phyloP scores from a whole-genome alignment of 805 yeast genomes.

The Isabelozyma gotoi region DNA sequence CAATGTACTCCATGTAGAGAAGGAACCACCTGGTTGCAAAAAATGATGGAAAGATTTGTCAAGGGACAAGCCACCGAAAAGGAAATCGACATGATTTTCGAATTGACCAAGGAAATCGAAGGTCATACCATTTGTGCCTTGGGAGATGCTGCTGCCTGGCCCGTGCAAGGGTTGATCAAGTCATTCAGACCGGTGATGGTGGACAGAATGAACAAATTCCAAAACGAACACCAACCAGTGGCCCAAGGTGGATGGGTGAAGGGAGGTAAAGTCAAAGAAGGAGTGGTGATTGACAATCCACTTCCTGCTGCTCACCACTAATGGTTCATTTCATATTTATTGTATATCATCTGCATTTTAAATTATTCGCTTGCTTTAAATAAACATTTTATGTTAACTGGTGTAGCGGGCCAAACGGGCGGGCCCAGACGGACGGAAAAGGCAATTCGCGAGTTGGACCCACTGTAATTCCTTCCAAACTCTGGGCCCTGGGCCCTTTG shows the following conservation, averaged over 20 bases:
- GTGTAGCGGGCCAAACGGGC: not conserved
- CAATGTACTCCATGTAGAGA: constrained; percentile 95
- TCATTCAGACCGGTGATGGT: constrained; percentile 82
- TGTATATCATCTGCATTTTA: constrained; percentile 1
- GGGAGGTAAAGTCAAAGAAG: constrained; percentile 57
- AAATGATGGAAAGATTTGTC: constrained; percentile 80
- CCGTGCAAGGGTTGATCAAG: constrained; percentile 83
- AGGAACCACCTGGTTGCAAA: constrained; percentile 83
- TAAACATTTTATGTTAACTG: not conserved
- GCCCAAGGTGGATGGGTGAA: constrained; percentile 79
- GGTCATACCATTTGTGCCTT: constrained; percentile 91
- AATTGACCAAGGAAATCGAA: constrained; percentile 82
- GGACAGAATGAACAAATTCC: constrained; percentile 68
- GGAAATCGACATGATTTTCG: constrained; percentile 83
- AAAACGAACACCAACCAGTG: constrained; percentile 48
- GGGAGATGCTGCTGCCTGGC: constrained; percentile 95
- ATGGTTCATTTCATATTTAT: constrained; percentile 2
- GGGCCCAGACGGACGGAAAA: too few relatives aligned
- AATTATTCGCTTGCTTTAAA: not conserved
- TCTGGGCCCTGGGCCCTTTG: too few relatives aligned
- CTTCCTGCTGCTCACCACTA: constrained; percentile 44
- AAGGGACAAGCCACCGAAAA: constrained; percentile 76
- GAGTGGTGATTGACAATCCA: constrained; percentile 63
- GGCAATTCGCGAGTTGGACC: too few relatives aligned
- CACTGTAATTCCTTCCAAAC: too few relatives aligned